phyloP scores from a whole-genome alignment of 345 rosid genomes.

The Lenwebbia sp. region DNA sequence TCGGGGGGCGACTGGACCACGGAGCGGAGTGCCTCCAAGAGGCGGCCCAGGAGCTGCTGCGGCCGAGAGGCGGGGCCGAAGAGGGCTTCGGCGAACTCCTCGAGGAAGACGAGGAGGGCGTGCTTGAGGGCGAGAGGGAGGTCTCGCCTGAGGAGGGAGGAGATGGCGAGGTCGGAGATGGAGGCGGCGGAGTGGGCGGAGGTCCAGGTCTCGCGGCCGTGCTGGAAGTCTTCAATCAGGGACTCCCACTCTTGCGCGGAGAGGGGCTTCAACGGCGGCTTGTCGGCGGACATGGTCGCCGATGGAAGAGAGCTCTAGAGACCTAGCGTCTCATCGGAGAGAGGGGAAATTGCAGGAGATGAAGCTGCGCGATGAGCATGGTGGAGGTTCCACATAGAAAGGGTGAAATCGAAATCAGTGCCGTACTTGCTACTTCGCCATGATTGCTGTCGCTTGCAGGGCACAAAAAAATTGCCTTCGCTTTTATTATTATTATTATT shows the following conservation, averaged over 20 bases:
- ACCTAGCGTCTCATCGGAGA: background rate
- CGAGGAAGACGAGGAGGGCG: constrained; percentile 70
- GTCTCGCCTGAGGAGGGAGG: constrained; percentile 55
- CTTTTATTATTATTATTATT: too few species aligned
- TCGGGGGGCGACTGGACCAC: constrained; percentile 68
- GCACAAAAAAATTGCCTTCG: background rate
- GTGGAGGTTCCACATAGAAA: background rate
- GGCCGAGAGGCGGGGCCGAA: constrained; percentile 14
- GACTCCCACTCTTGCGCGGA: constrained; percentile 75
- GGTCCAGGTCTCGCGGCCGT: constrained; percentile 51
- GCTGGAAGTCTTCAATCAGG: constrained; percentile 68
- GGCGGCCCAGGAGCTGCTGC: constrained; percentile 30
- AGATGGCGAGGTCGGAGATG: constrained; percentile 50
- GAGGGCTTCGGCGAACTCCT: constrained; percentile 38
- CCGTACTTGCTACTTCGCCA: background rate
- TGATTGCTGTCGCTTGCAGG: background rate
- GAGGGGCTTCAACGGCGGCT: constrained; percentile 29
- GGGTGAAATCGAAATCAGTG: background rate
- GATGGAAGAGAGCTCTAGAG: background rate
- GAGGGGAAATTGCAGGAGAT: background rate
- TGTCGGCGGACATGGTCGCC: constrained; percentile 11
- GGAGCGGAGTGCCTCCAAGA: constrained; percentile 52
- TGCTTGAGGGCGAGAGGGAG: constrained; percentile 57
- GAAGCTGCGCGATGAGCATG: background rate
- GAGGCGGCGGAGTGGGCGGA: constrained; percentile 21